Evolutionary conservation across 169 alveolate species (phyloP), one percentile per base, ranked within the genome.

Genomic region (Cryptosporidium bovis): DNA sequence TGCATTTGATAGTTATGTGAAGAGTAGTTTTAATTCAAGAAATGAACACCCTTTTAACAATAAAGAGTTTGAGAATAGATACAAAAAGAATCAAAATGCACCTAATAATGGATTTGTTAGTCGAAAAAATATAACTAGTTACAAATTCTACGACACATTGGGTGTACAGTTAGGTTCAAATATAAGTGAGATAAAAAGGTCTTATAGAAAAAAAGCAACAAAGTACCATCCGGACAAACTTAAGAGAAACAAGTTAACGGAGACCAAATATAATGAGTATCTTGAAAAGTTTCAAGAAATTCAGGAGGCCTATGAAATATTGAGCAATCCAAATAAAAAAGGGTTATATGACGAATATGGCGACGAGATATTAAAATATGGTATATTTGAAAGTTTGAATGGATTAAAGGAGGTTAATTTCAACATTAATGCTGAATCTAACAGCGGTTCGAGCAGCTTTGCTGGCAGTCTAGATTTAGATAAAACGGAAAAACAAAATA

Each of bases 331-430:
- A 69, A 69, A 29, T 53, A 69, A 69, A 55, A 69, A 69, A 33
- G 83, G 27, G 18, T n/a, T 69, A 1, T 69, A 69, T 33, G 83
- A 69, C 29, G 83, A 69, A 18, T 69, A 69, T 33, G 83, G 83
- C 4, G 83, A 69, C 40, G 83, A 69, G 33, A 56, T 56, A 51
- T 24, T 69, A 15, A 69, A 69, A n/a, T 69, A 53, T 33, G 83
- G 83, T 12, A 33, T 69, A 10, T 69, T 69, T 16, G 67, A 69
- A 10, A 29, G 56, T 55, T 53, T 44, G 83, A 69, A 36, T 33
- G 83, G 51, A 8, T 33, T 69, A 53, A 53, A 53, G 16, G 20
- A 46, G 48, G 48, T 8, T 8, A 8, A 8, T 8, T 40, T 3
- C 48, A 40, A 8, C 48, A 8, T 8, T 3, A 8, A 40, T 8